These are phyloP conservation scores for Kluyveromyces nonfermentans DNA, from an alignment of 805 yeast species.

Conservation along the genomic window DNA sequence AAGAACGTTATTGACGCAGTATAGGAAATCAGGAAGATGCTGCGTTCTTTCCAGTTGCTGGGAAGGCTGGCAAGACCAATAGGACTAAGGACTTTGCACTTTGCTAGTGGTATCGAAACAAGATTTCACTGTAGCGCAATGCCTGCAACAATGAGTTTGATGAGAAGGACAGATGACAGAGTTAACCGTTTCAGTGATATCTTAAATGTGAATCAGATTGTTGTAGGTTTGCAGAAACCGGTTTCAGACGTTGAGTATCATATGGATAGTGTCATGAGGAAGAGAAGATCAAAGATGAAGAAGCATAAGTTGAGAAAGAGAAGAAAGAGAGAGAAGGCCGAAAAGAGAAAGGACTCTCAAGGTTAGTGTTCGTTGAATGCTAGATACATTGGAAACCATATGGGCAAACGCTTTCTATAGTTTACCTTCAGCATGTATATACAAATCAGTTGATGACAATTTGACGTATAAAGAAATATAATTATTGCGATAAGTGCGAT, in stretches of 20 bases:
- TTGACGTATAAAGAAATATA: not conserved
- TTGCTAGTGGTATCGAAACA: not conserved
- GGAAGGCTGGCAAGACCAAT: not conserved
- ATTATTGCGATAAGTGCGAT: too few relatives aligned
- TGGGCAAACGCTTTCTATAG: not conserved
- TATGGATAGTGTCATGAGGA: conserved; percentile 66
- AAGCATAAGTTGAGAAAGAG: conserved; percentile 95
- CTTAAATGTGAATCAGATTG: not conserved
- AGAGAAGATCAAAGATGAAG: conserved; percentile 92
- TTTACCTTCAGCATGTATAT: conserved; percentile 6
- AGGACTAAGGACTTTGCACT: not conserved
- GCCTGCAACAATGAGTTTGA: not conserved
- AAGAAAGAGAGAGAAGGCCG: conserved; percentile 84
- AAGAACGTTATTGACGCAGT: not conserved
- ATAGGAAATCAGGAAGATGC: not conserved
- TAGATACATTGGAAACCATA: too few relatives aligned
- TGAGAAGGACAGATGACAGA: not conserved
- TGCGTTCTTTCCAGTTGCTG: not conserved
- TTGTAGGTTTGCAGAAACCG: not conserved
- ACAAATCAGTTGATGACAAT: not conserved
- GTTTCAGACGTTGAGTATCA: not conserved
- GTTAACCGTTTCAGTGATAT: not conserved
- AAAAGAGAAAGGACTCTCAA: conserved; percentile 57
- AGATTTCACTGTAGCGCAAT: not conserved
- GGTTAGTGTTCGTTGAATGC: conserved; percentile 16